Evolutionary conservation across 1,139 yeast genomes (phyloP), one percentile per base, ranked within the genome.

Genomic region (Candida dubliniensis): DNA sequence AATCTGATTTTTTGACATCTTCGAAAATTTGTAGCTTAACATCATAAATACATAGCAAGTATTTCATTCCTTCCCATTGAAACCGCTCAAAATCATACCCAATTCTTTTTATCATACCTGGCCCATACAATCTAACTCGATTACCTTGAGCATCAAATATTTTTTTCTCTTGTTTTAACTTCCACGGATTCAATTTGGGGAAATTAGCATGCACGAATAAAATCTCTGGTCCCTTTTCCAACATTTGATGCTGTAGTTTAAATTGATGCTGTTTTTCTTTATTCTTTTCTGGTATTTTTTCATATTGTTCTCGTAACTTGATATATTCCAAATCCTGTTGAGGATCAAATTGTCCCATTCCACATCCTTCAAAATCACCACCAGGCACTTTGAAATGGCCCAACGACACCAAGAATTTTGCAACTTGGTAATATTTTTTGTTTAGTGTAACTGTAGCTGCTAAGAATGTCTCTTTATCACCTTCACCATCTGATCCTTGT

Each of bases 401-500:
- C 54, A 77, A 67, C 0, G 86, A 82, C 47, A 70, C 69, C 37
- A 79, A 60, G 49, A 78, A 79, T 48, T 67, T 73, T 39, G 79
- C 76, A n/a, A 87, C 89, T 61, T 85, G 91, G 57, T 87, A 86
- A 51, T 70, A 84, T 1, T 79, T 71, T 41, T 81, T 76, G 8
- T 69, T 66, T 44, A 84, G 64, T 2, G 85, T 87, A 37, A 77
- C 76, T 0, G 95, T 84, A 0, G 93, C 91, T 0, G 96, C 91
- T 43, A 87, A 68, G 57, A 87, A 89, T 0, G 96, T 87, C 59
- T 89, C 96, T 60, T 88, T 89, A 61, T 89, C 96, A 49, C 96
- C 96, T 66, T 87, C 95, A 36, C 96, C 96, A 46, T 83, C 86
- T 0, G 87, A 81, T 11, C 91, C 91, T 64, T 88, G 96, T 0